phyloP scores from a whole-genome alignment of 2,329 filamentous ascomycete species.

The Alternaria sp. region DNA sequence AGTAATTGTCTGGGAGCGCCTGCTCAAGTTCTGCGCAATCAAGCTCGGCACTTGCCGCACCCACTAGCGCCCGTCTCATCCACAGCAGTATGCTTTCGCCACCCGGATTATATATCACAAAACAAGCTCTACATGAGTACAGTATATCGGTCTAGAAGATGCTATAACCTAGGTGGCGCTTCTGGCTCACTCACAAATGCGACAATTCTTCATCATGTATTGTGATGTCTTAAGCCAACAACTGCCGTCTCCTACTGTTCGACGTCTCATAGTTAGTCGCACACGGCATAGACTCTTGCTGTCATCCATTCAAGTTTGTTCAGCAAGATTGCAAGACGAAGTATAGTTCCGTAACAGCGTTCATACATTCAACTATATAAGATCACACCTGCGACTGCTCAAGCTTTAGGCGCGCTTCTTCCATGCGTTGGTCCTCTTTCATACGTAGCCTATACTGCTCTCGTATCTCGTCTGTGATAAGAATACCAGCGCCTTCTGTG shows the following conservation, averaged over 20 bases:
- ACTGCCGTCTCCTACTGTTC: neutral
- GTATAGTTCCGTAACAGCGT: neutral
- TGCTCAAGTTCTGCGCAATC: conserved; percentile 25
- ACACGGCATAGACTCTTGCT: neutral
- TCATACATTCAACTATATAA: too few species aligned
- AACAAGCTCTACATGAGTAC: neutral
- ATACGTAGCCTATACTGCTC: conserved; percentile 9
- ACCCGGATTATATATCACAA: neutral
- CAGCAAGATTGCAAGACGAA: neutral
- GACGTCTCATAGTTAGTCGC: neutral
- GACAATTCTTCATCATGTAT: neutral
- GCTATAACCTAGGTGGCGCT: neutral
- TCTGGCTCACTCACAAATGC: neutral
- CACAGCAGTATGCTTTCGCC: neutral
- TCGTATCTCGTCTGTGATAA: conserved; percentile 12
- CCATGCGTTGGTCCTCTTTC: conserved; percentile 7
- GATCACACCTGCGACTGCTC: neutral
- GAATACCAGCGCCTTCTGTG: conserved; percentile 9
- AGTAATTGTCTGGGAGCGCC: conserved; percentile 17
- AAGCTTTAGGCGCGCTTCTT: neutral
- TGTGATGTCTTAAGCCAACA: neutral
- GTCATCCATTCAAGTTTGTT: neutral
- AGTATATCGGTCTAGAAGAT: neutral
- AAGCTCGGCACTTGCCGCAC: conserved; percentile 20
- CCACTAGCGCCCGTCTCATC: conserved; percentile 8